phyloP scores from a whole-genome alignment of 1,139 yeast genomes.

The Geotrichum aggregatum region DNA sequence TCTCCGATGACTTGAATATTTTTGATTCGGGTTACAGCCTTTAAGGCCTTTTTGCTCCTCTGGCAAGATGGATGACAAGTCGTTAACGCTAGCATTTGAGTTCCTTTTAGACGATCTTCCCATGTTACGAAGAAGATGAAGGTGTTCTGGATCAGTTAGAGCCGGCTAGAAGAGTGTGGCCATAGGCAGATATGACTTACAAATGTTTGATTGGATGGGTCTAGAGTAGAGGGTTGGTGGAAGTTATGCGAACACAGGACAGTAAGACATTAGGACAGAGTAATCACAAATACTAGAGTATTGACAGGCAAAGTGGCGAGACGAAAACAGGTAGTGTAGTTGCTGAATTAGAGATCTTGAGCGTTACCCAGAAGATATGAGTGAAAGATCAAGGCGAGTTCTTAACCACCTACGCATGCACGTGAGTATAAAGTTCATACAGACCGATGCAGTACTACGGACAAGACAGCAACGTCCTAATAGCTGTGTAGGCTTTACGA shows the following conservation, averaged over 20 bases:
- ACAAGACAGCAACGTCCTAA: no score
- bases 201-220: neutral
- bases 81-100: slow-evolving; percentile 12
- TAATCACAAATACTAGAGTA: no score
- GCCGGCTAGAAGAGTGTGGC: neutral
- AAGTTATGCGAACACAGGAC: neutral
- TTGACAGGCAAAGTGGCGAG: no score
- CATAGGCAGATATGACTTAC: neutral
- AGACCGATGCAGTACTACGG: no score
- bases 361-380: no score
- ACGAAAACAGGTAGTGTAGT: no score
- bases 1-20: neutral
- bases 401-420: neutral
- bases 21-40: neutral
- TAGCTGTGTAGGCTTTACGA: no score
- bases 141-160: neutral
- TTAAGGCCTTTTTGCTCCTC: slow-evolving; percentile 1
- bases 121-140: slow-evolving; percentile 12
- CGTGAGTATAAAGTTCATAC: no score
- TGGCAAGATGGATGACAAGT: slow-evolving; percentile 3
- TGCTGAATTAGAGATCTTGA: no score
- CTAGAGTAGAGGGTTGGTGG: neutral
- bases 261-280: neutral
- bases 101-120: slow-evolving; percentile 10
- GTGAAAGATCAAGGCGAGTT: neutral